Evolutionary conservation across 441 rosid species (phyloP).

Genomic region (Pelargonium fulgidum): DNA sequence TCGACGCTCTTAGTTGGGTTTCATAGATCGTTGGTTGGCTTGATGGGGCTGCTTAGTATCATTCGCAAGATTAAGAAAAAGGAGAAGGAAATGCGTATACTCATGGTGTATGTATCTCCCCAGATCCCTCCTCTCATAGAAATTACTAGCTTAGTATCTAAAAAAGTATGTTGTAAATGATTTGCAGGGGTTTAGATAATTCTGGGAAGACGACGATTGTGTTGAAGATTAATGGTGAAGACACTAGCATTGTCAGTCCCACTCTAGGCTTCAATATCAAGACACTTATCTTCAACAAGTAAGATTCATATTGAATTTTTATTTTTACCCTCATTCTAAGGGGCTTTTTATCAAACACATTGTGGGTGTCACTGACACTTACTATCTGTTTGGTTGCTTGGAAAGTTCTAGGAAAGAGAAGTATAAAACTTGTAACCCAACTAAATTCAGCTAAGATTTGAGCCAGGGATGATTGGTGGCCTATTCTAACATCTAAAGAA

Average conservation of each 20-base stretch:
- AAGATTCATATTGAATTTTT: neutral
- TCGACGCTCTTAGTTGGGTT: too few relatives aligned
- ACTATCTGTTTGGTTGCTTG: neutral
- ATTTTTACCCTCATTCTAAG: neutral
- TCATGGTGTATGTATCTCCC: conserved; percentile 71
- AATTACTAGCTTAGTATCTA: neutral
- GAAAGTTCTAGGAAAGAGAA: too few relatives aligned
- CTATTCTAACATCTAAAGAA: too few relatives aligned
- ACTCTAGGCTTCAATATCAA: conserved; percentile 94
- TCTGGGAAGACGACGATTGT: conserved; percentile 94
- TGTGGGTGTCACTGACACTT: neutral
- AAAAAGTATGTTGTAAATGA: neutral
- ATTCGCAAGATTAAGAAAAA: conserved; percentile 86
- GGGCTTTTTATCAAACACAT: neutral
- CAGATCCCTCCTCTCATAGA: neutral
- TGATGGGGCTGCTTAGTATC: conserved; percentile 80
- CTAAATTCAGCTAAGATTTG: too few relatives aligned
- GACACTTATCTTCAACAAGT: conserved; percentile 39
- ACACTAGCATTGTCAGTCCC: conserved; percentile 83
- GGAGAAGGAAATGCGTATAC: conserved; percentile 94
- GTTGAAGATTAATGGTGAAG: conserved; percentile 88
- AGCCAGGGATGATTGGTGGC: too few relatives aligned
- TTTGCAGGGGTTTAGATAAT: conserved; percentile 39
- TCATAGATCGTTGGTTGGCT: neutral
- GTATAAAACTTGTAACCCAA: too few relatives aligned